These are phyloP conservation scores for Leptodontidium sp. DNA, from an alignment of 2,329 filamentous ascomycete species.

Conservation along the genomic window DNA sequence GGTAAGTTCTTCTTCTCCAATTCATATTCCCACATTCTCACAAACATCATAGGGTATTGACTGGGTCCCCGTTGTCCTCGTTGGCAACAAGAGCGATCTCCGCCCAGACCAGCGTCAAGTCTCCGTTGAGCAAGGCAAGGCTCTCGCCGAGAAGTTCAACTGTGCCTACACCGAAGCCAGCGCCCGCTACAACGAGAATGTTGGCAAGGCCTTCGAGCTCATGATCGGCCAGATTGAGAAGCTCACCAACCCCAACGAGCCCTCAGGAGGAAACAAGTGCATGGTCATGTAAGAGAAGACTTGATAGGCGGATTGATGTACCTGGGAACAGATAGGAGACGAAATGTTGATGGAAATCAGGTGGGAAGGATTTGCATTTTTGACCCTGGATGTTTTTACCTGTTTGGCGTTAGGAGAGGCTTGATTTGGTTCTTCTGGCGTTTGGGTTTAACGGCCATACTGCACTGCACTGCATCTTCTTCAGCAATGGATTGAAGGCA, in stretches of 20 bases:
- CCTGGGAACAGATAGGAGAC: slow-evolving; percentile 3
- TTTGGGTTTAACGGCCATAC: slow-evolving; percentile 18
- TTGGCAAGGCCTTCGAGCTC: slow-evolving; percentile 89
- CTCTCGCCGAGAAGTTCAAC: slow-evolving; percentile 83
- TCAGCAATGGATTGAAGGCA: slow-evolving; percentile 9
- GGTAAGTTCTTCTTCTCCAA: slow-evolving; percentile 60
- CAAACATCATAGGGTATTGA: slow-evolving; percentile 75
- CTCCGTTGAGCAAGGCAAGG: slow-evolving; percentile 82
- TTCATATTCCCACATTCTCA: background rate
- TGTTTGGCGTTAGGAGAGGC: slow-evolving; percentile 27
- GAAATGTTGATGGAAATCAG: slow-evolving; percentile 5
- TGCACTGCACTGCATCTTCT: background rate
- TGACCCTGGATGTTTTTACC: slow-evolving; percentile 2
- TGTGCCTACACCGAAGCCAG: slow-evolving; percentile 96
- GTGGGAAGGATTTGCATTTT: slow-evolving; percentile 1
- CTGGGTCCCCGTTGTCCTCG: slow-evolving; percentile 90
- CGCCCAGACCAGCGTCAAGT: slow-evolving; percentile 94
- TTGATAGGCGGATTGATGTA: background rate
- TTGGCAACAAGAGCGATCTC: slow-evolving; percentile 97
- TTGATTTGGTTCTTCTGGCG: slow-evolving; percentile 16
- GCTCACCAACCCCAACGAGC: slow-evolving; percentile 87
- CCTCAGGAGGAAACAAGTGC: slow-evolving; percentile 83
- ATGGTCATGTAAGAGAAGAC: slow-evolving; percentile 71
- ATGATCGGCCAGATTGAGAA: slow-evolving; percentile 97
- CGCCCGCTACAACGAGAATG: slow-evolving; percentile 93